Base-by-base conservation (phyloP, 164 flowering plant species). In the Macadamia integrifolia region DNA sequence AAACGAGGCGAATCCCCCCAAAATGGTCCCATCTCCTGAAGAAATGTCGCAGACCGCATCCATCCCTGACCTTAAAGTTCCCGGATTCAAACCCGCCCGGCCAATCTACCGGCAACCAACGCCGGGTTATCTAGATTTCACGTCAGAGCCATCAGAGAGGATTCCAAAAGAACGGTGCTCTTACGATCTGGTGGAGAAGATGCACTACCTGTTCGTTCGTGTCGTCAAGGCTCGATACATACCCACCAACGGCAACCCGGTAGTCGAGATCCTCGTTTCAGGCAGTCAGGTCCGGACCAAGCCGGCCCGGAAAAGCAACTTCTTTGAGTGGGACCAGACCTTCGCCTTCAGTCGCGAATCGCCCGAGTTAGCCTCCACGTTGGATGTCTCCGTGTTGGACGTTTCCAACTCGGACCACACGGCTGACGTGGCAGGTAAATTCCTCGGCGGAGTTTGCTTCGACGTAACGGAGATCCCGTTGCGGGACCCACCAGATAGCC, bases 401-500 rank as follows among this genome's bases (percentile, higher is more conserved):
- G 40, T 35, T 1, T 35, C 74, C 79, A 83, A 0, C 6, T 31
- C 67, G 11, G 66, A 66, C 32, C 62, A 74, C 15, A 9, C 49
- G 4, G 15, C 75, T 3, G 83, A 77, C 64, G 73, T 70, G 74
- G 80, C 75, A 0, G 61, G 60, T 0, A 67, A 60, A 7, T 91
- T 91, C 85, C 62, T 93, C 6, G 98, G 98, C 6, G 95, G 96
- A 1, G 69, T 91, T 9, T 87, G 92, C 67, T 91, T 93, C 61
- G 97, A 91, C 64, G 86, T 79, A 7, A 59, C 84, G 2, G 98
- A 93, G 64, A 83, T 89, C 23, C 97, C 87, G 0, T 50, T 84
- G 5, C 76, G 98, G 73, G 98, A 88, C 79, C 97, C 96, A 48
- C 96, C 96, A 0, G 97, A 93, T 74, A 91, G 96, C 66, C 91